These are phyloP conservation scores for Echeveria elegans DNA, from an alignment of 164 flowering plant genomes.

Conservation along the genomic window DNA sequence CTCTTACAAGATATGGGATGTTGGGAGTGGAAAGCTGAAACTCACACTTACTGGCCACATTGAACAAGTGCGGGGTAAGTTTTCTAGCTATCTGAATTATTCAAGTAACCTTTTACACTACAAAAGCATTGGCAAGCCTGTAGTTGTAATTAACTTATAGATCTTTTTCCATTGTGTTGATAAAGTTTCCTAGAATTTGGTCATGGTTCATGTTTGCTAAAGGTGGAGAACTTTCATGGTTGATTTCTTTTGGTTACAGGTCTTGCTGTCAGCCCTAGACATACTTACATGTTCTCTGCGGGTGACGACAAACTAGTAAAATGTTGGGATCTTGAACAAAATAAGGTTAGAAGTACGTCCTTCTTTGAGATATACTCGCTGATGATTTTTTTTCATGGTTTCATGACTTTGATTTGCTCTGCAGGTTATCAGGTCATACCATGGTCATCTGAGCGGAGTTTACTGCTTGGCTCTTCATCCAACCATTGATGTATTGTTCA, in stretches of 20 bases:
- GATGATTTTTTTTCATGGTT: not conserved
- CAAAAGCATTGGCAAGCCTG: not conserved
- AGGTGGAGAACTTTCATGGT: not conserved
- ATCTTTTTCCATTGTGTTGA: not conserved
- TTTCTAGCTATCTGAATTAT: conserved; percentile 3
- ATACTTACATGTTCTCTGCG: conserved; percentile 98
- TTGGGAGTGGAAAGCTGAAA: conserved; percentile 69
- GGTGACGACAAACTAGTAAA: conserved; percentile 99
- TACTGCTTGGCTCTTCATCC: conserved; percentile 98
- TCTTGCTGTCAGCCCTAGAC: conserved; percentile 79
- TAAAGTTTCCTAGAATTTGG: not conserved
- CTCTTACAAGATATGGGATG: conserved; percentile 80
- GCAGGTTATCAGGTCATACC: conserved; percentile 92
- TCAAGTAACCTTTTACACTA: not conserved
- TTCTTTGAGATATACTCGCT: not conserved
- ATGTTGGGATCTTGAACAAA: conserved; percentile 99
- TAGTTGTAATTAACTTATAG: not conserved
- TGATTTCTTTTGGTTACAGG: conserved; percentile 37
- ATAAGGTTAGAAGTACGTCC: conserved; percentile 48
- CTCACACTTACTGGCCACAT: conserved; percentile 96
- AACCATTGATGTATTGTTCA: conserved; percentile 77
- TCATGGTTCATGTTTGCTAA: not conserved
- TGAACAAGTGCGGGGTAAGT: conserved; percentile 83
- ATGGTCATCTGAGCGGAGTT: conserved; percentile 99
- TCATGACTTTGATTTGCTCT: conserved; percentile 7